phyloP scores from a whole-genome alignment of 2,329 filamentous ascomycete genomes.

The Didymella pomorum region DNA sequence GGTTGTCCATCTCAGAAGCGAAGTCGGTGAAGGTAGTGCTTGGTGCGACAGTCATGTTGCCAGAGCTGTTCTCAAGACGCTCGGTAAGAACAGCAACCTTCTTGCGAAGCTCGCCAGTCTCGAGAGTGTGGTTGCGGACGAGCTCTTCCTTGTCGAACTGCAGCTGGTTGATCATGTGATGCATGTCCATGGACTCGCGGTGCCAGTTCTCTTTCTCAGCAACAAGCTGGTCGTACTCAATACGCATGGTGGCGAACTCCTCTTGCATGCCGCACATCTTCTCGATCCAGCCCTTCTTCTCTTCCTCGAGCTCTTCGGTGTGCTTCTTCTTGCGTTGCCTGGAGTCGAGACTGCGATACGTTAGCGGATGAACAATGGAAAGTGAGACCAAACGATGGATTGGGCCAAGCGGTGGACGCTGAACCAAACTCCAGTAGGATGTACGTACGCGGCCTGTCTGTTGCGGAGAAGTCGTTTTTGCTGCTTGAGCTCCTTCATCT shows the following conservation, averaged over 20 bases:
- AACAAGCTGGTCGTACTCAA: slow-evolving; percentile 62
- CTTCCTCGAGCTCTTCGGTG: slow-evolving; percentile 93
- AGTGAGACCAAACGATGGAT: slow-evolving; percentile 42
- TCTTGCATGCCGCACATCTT: slow-evolving; percentile 82
- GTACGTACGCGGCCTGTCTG: slow-evolving; percentile 87
- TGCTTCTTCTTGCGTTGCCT: slow-evolving; percentile 98
- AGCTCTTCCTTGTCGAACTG: slow-evolving; percentile 91
- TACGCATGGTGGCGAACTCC: slow-evolving; percentile 72
- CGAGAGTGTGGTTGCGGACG: slow-evolving; percentile 85
- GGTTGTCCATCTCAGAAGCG: slow-evolving; percentile 82
- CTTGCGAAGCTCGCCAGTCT: slow-evolving; percentile 90
- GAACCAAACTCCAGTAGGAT: slow-evolving; percentile 55
- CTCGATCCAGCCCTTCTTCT: slow-evolving; percentile 89
- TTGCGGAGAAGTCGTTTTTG: slow-evolving; percentile 95
- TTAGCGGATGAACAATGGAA: slow-evolving; percentile 48
- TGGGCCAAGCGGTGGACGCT: slow-evolving; percentile 43
- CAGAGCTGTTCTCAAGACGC: slow-evolving; percentile 66
- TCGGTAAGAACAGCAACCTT: slow-evolving; percentile 84
- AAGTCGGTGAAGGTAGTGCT: slow-evolving; percentile 72
- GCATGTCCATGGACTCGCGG: slow-evolving; percentile 76
- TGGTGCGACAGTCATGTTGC: slow-evolving; percentile 58
- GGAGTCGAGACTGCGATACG: slow-evolving; percentile 78
- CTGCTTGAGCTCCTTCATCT: slow-evolving; percentile 98
- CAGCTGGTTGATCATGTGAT: slow-evolving; percentile 77
- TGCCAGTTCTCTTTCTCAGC: slow-evolving; percentile 71